Percentiles rank a stretch among this genome's conserved stretches.
Conservation (phyloP, 2,329 filamentous ascomycete species). For the Ascocoryne sarcoides region DNA sequence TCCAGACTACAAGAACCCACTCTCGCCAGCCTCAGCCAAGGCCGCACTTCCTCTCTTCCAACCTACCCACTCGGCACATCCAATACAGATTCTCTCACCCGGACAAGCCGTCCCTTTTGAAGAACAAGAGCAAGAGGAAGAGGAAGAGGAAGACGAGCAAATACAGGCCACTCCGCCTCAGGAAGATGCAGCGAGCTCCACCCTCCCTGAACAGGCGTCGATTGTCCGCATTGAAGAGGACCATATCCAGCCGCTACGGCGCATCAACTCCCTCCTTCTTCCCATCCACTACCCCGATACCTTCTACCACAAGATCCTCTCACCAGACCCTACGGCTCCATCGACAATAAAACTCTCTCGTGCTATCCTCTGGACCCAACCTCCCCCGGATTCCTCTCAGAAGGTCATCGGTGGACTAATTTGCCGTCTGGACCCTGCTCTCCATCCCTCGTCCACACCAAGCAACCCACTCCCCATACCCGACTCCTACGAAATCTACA, state of each 20-base stretch:
- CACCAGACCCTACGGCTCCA: slow-evolving; percentile 38
- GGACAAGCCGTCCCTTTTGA: too few species aligned
- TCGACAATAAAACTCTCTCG: slow-evolving; percentile 46
- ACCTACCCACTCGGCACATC: too few species aligned
- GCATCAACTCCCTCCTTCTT: slow-evolving; percentile 57
- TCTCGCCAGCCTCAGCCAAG: neutral
- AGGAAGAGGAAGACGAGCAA: too few species aligned
- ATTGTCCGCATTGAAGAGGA: slow-evolving; percentile 42
- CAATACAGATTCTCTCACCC: too few species aligned
- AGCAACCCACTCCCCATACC: slow-evolving; percentile 10
- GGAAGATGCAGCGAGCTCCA: slow-evolving; percentile 14
- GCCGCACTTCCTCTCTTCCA: neutral
- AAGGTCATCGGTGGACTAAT: slow-evolving; percentile 55
- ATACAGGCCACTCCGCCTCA: too few species aligned
- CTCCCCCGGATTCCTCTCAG: slow-evolving; percentile 21
- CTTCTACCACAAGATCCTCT: slow-evolving; percentile 50
- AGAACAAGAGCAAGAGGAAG: too few species aligned
- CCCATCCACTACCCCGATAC: slow-evolving; percentile 54
- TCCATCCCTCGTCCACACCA: slow-evolving; percentile 11
- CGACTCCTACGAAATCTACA: slow-evolving; percentile 46
- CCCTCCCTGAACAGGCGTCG: slow-evolving; percentile 36
- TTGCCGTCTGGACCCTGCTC: slow-evolving; percentile 48
- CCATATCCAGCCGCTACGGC: slow-evolving; percentile 50
- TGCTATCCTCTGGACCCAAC: slow-evolving; percentile 48
- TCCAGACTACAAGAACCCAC: too few species aligned